Base-by-base conservation (phyloP, 2,329 filamentous ascomycete genomes). In the Ophiostoma fasciatum region DNA sequence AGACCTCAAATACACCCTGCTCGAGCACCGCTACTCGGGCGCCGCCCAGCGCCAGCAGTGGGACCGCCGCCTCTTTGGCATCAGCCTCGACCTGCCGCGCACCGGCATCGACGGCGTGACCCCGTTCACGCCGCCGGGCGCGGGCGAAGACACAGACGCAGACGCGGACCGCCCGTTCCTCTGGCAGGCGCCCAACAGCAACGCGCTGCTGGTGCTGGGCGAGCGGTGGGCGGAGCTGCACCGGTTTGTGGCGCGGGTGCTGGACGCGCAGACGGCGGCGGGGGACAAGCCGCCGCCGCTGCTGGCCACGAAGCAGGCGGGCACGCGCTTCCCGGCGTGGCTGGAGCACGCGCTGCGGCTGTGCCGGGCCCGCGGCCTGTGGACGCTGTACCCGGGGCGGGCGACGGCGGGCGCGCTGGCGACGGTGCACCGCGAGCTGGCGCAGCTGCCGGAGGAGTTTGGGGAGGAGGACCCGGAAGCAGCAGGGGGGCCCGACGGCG, bases 171-270 rank as follows among this genome's bases (percentile, higher is more conserved):
- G 11, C 8, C 23, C 80, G 0, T 92, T 93, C 49, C 61, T 93
- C 8, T 94, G 85, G 78, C 81, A 94, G 56, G 74, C 77, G 3
- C 87, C 88, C 5, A 81, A 76, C 45, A 82, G 78, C 49, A 80
- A 90, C 44, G 87, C 88, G 1, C 72, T 77, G 10, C 64, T 98
- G 9, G 78, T 88, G 51, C 75, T 90, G 38, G 85, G 87, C 29
- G 73, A 84, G 32, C 85, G 79, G 50, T 98, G 90, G 90, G 61
- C 71, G 11, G 82, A 93, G 46, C 67, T 94, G 9, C 85, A 94
- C 51, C 70, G 74, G 10, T 90, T 92, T 47, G 67, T 92, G 3
- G 71, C 79, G 10, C 66, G 70, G 32, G 63, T 76, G 7, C 59
- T 87, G 13, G 58, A 64, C 22, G 51, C 51, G 18, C 36, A 57